These are phyloP conservation scores for Raffaelea arxii DNA, from an alignment of 2,329 filamentous ascomycete species.

Conservation along the genomic window DNA sequence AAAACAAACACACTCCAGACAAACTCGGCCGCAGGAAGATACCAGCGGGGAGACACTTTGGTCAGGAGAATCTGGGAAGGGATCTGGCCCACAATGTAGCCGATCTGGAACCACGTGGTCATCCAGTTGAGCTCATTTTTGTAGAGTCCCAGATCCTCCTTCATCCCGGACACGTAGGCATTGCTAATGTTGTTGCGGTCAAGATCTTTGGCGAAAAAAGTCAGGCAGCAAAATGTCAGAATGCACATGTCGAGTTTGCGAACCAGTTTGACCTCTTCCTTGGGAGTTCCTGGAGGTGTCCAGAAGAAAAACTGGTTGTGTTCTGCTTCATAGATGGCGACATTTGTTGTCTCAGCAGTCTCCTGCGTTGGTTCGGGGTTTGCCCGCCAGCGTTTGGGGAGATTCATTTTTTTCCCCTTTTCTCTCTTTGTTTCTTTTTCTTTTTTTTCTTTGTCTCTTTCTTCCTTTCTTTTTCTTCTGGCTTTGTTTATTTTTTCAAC, in stretches of 20 bases:
- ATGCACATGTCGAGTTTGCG: slow-evolving; percentile 33
- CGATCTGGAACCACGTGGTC: slow-evolving; percentile 45
- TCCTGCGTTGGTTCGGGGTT: background rate
- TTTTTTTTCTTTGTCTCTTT: background rate
- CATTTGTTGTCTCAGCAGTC: background rate
- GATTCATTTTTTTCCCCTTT: no score
- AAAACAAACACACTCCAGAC: slow-evolving; percentile 26
- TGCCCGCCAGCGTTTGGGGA: background rate
- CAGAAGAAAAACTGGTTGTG: background rate
- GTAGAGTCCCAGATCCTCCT: slow-evolving; percentile 41
- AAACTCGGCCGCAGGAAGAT: slow-evolving; percentile 30
- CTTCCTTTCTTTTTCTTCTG: background rate
- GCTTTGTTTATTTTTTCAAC: background rate
- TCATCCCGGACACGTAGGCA: slow-evolving; percentile 31
- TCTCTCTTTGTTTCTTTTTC: background rate
- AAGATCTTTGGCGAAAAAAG: slow-evolving; percentile 39
- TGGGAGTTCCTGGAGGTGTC: background rate
- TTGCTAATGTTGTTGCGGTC: slow-evolving; percentile 29
- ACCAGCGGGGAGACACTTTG: slow-evolving; percentile 36
- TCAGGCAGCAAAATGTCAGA: slow-evolving; percentile 35
- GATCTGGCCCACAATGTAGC: slow-evolving; percentile 43
- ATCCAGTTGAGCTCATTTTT: slow-evolving; percentile 45
- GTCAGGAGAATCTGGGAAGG: slow-evolving; percentile 23
- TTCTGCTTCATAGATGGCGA: background rate
- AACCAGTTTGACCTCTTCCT: slow-evolving; percentile 24